These are phyloP conservation scores for Styphnolobium japonicum DNA, from an alignment of 306 rosid genomes.

Conservation along the genomic window DNA sequence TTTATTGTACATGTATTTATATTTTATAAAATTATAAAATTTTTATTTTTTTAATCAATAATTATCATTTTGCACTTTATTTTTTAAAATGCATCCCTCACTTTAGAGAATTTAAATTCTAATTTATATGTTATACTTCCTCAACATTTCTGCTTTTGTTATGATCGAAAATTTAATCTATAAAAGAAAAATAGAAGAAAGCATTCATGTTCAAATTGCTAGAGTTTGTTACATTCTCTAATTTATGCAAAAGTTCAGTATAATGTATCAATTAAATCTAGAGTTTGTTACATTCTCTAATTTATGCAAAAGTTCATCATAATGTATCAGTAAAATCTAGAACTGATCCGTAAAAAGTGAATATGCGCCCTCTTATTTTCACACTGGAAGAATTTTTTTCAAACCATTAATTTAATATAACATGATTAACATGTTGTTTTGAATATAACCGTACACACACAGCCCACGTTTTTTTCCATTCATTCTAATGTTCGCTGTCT, in stretches of 20 bases:
- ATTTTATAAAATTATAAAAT: too few species aligned
- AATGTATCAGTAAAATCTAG: background rate
- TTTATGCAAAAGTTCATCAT: background rate
- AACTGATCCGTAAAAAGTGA: too few species aligned
- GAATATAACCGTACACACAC: background rate
- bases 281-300: background rate
- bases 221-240: background rate
- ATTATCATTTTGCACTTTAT: too few species aligned
- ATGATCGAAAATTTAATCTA: background rate
- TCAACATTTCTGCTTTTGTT: background rate
- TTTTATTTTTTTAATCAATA: too few species aligned
- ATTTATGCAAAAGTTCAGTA: background rate
- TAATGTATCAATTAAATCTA: background rate
- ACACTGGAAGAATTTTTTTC: too few species aligned
- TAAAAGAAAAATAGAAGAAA: background rate
- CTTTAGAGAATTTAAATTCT: too few species aligned
- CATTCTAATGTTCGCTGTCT: background rate
- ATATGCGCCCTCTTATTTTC: background rate
- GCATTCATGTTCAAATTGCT: background rate
- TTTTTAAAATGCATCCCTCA: too few species aligned
- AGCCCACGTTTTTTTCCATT: background rate
- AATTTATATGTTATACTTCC: too few species aligned
- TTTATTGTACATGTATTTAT: too few species aligned
- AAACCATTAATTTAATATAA: background rate
- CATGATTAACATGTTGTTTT: background rate